Base-by-base conservation (phyloP, 2,329 filamentous ascomycete species). In the Corinectria fuckeliana region DNA sequence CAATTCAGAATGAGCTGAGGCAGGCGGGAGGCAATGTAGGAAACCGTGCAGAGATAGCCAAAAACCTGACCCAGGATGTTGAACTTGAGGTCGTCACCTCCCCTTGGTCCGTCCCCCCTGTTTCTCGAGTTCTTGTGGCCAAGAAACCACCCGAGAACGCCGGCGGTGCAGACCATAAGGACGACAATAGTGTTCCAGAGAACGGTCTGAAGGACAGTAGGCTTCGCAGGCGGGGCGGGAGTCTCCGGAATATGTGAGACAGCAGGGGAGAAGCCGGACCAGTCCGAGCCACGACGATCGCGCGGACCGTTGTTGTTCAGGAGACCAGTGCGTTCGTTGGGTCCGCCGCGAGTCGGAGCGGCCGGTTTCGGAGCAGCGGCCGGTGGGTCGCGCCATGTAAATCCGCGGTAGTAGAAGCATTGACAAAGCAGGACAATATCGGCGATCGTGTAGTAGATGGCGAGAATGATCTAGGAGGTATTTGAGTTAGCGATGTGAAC, bases 341-440 rank as follows among this genome's bases (percentile, higher is more conserved):
- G 77, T 60, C 78, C 77, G 67, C 75, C 56, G 64, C 64, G 53
- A 39, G 67, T 48, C 8, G 60, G 70, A 26, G 71, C 71, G 23
- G 75, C 67, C 55, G 80, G 68, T 71, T 82, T 82, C 42, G 78
- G 69, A 38, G 74, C 68, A 9, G 80, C 72, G 7, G 77, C 71
- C 13, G 83, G 76, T 56, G 86, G 79, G 63, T 89, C 86, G 51
- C 76, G 80, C 81, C 83, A 85, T 2, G 86, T 88, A 67, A 97
- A 95, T 3, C 93, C 93, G 51, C 91, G 88, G 76, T 99, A 99
- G 80, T 96, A 98, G 80, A 98, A 96, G 76, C 92, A 96, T 77
- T 99, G 95, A 1, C 82, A 84, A 0, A 98, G 81, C 1, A 99
- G 82, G 2, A 98, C 92, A 39, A 97, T 85, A 72, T 98, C 94